Base-by-base conservation (phyloP, 2,329 filamentous ascomycete genomes). In the Cordyceps javanica region DNA sequence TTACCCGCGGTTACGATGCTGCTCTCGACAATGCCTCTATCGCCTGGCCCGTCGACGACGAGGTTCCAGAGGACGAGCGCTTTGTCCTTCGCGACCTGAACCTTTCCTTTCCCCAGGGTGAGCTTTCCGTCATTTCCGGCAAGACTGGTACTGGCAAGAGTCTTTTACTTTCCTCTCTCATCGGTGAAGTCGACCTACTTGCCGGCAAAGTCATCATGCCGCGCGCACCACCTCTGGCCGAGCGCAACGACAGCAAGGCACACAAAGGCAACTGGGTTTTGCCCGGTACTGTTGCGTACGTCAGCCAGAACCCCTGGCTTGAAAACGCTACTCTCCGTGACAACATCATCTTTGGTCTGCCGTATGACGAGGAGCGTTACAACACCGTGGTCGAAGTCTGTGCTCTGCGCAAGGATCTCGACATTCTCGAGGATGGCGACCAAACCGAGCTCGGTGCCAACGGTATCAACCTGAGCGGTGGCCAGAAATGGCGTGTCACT, bases 281-380 rank as follows among this genome's bases (percentile, higher is more conserved):
- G 16, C 80, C 85, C 8, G 79, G 80, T 3, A 81, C 87, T 2
- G 80, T 91, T 49, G 89, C 89, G 0, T 93, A 86, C 63, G 87
- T 92, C 34, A 83, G 87, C 1, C 89, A 92, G 67, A 90, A 88
- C 8, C 89, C 90, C 0, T 94, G 89, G 90, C 89, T 94, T 50
- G 89, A 93, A 66, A 93, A 92, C 64, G 88, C 87, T 1, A 88
- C 84, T 6, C 85, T 95, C 60, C 84, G 81, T 57, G 85, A 91
- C 45, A 95, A 94, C 63, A 88, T 94, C 52, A 70, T 90, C 0
- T 94, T 93, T 61, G 89, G 89, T 0, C 74, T 92, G 2, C 89
- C 89, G 0, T 81, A 80, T 30, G 82, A 91, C 56, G 75, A 85
- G 58, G 74, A 79, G n/a, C 82, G 90, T 39, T 94, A 93, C 67